Evolutionary conservation across 371 early-diverging fungal species (phyloP).

Genomic region (Mortierella sp.): DNA sequence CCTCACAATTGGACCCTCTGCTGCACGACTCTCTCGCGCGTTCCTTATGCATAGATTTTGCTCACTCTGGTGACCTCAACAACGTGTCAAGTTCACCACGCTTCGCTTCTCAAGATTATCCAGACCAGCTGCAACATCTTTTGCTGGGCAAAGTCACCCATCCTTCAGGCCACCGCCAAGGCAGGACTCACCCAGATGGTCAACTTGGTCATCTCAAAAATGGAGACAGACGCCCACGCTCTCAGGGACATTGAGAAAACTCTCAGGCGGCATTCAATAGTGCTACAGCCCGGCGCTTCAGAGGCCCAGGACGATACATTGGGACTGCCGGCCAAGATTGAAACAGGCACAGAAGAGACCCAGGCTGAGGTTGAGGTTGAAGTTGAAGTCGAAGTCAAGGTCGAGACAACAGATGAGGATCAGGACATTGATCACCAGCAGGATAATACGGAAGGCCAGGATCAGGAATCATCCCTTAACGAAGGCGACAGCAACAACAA

Average conservation of each 20-base stretch:
- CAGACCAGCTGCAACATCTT: slow-evolving; percentile 68
- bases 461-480: slow-evolving; percentile 5
- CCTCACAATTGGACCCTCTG: slow-evolving; percentile 2
- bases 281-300: slow-evolving; percentile 18
- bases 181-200: slow-evolving; percentile 79
- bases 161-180: slow-evolving; percentile 75
- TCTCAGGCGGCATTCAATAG: slow-evolving; percentile 30
- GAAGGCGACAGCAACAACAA: slow-evolving; percentile 1
- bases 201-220: slow-evolving; percentile 73
- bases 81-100: slow-evolving; percentile 56
- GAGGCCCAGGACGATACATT: neutral
- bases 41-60: slow-evolving; percentile 37
- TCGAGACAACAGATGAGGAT: neutral
- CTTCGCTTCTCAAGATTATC: slow-evolving; percentile 65
- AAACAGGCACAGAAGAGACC: neutral
- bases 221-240: slow-evolving; percentile 57
- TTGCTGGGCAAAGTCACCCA: slow-evolving; percentile 70
- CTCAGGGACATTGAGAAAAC: slow-evolving; percentile 42
- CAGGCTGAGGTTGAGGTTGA: slow-evolving; percentile 7
- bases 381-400: neutral
- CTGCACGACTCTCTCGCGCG: neutral
- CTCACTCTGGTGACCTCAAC: slow-evolving; percentile 60
- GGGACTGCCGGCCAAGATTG: slow-evolving; percentile 3
- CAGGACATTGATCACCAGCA: slow-evolving; percentile 17
- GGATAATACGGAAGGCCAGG: slow-evolving; percentile 13